Evolutionary conservation across 1,284 basidiomycete species (phyloP).

Genomic region (Boletus mariae): DNA sequence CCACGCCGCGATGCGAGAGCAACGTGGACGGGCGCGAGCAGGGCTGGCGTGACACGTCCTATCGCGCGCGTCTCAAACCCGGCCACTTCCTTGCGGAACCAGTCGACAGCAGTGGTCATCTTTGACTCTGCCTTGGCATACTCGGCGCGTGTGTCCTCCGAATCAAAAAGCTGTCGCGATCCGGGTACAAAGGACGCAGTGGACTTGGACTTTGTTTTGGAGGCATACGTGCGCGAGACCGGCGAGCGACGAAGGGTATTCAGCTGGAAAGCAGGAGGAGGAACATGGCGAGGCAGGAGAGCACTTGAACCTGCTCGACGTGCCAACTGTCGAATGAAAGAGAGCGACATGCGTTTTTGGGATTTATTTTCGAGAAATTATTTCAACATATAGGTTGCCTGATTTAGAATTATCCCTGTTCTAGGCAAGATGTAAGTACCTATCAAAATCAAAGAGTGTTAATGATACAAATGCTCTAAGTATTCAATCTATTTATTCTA

Average conservation of each 20-base stretch:
- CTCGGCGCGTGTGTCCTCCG: slow-evolving; percentile 46
- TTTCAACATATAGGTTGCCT: not conserved
- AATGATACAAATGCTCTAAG: slow-evolving; percentile 2
- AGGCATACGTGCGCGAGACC: slow-evolving; percentile 26
- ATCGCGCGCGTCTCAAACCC: slow-evolving; percentile 64
- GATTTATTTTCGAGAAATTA: not conserved
- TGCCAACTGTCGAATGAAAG: slow-evolving; percentile 12
- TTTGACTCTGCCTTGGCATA: slow-evolving; percentile 57
- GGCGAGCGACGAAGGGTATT: not conserved
- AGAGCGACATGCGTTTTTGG: slow-evolving; percentile 7
- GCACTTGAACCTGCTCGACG: slow-evolving; percentile 6
- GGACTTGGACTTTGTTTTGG: slow-evolving; percentile 38
- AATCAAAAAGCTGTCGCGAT: slow-evolving; percentile 52
- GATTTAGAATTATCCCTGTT: not conserved
- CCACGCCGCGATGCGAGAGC: slow-evolving; percentile 36
- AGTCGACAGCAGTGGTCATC: slow-evolving; percentile 61
- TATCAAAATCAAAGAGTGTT: not conserved
- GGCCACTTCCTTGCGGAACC: slow-evolving; percentile 69
- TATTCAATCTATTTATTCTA: slow-evolving; percentile 12
- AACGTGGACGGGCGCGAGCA: slow-evolving; percentile 69
- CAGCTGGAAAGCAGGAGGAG: not conserved
- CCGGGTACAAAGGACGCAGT: slow-evolving; percentile 54
- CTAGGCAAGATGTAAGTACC: no score
- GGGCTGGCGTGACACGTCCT: slow-evolving; percentile 67
- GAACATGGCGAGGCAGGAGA: slow-evolving; percentile 1